A percentile compares a stretch with the other conserved stretches of the same genome.
phyloP scores from a whole-genome alignment of 345 rosid species.

The Fremontodendron californicum region DNA sequence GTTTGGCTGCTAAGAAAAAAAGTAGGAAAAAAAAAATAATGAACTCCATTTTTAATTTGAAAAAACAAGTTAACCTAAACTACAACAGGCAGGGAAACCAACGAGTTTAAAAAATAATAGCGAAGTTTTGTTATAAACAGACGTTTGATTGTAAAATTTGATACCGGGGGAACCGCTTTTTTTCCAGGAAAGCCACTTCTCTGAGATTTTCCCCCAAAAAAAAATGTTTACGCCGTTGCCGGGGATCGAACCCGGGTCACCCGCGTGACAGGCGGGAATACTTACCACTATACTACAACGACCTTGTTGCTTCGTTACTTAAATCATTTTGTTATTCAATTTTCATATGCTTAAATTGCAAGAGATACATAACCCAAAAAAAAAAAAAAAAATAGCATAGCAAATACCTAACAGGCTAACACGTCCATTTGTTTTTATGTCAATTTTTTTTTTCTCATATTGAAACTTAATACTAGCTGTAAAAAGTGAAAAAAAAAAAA shows the following conservation, averaged over 20 bases:
- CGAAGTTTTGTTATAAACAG: not conserved
- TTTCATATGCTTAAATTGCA: too few species aligned
- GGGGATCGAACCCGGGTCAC: constrained; percentile 99
- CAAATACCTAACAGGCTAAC: too few species aligned
- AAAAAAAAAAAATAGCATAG: too few species aligned
- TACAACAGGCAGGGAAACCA: too few species aligned
- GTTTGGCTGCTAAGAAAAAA: constrained; percentile 1
- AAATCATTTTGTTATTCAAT: too few species aligned
- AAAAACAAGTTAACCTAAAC: not conserved
- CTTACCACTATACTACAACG: constrained; percentile 98
- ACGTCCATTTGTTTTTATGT: too few species aligned
- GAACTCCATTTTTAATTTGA: not conserved
- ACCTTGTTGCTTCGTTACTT: too few species aligned
- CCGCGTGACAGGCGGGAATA: constrained; percentile 97
- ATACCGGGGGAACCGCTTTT: too few species aligned
- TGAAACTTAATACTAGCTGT: not conserved
- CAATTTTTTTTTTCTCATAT: not conserved
- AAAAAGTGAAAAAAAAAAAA: not conserved
- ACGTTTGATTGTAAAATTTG: not conserved
- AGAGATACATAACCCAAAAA: too few species aligned
- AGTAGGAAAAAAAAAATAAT: not conserved
- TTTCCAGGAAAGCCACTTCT: not conserved
- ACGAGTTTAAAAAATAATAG: too few species aligned
- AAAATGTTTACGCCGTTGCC: constrained; percentile 91
- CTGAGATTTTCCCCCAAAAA: too few species aligned